Evolutionary conservation across 2,329 filamentous ascomycete genomes (phyloP), one percentile per base, ranked within the genome.

Genomic region (Xylariales sp.): DNA sequence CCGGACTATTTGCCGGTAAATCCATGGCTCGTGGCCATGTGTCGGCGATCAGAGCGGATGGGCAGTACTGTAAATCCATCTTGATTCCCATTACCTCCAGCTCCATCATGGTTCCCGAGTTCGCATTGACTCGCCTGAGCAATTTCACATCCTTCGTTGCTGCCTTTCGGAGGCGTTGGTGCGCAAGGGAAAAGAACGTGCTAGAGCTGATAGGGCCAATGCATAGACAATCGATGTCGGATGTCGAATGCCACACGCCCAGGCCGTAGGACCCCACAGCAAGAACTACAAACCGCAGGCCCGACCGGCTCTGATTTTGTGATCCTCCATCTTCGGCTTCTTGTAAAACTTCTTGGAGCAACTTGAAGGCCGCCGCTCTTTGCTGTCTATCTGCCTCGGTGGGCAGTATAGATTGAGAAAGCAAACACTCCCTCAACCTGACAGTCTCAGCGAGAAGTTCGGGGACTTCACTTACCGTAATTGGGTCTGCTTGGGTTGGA

Each of bases 181-280:
- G 59, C 5, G 74, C 75, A 13, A 85, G 60, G 8, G 72, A 56
- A 51, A 84, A 83, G 54, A 85, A 85, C 0, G 70, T 76, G 41
- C 65, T 69, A 2, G 77, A 61, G 50, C 77, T 78, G 40, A 82
- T 76, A 16, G 72, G 67, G 2, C 81, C 78, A 43, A 85, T 74
- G 46, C 73, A 83, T 5, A 85, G 66, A 48, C 78, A 80, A 56
- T 86, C 79, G 6, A 86, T 68, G 47, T 84, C 78, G 2, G 80
- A 85, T 0, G 66, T 54, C 2, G 62, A 50, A 2, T 74, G 77
- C 77, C 80, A 84, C 4, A 81, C 72, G 8, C 73, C 74, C 4
- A 85, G 60, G 4, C 74, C 76, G 49, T 80, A 83, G 1, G 81
- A 85, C 1, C 81, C 82, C n/a, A 84, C 77, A 0, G 80, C 69